Conservation (phyloP, 331 rosid genomes). For the Pyracantha coccinea region DNA sequence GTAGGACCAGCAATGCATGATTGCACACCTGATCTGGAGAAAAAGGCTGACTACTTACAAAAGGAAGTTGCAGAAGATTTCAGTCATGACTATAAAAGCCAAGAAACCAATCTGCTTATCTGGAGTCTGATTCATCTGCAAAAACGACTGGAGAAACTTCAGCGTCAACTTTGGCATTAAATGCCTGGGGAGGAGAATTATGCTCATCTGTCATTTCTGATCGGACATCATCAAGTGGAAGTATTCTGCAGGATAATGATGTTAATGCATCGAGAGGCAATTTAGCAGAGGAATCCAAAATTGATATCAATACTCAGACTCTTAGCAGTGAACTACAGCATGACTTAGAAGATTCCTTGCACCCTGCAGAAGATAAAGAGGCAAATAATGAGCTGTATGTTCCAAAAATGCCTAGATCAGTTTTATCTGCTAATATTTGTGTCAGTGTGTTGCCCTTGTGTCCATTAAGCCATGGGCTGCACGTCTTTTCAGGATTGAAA, state of each 20-base stretch:
- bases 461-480: not conserved
- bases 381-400: conserved; percentile 42
- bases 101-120: conserved; percentile 17
- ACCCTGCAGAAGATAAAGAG: conserved; percentile 13
- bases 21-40: conserved; percentile 22
- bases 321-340: not conserved
- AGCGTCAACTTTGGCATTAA: conserved; percentile 13
- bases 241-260: conserved; percentile 13
- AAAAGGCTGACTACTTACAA: conserved; percentile 9
- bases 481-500: not conserved
- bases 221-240: conserved; percentile 12
- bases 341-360: not conserved
- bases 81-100: conserved; percentile 13
- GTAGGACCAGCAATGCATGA: conserved; percentile 13
- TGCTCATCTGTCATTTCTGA: conserved; percentile 13
- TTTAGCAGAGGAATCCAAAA: conserved; percentile 26
- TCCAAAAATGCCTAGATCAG: not conserved
- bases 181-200: conserved; percentile 18
- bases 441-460: not conserved
- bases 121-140: conserved; percentile 18
- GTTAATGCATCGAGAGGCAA: conserved; percentile 11
- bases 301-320: not conserved
- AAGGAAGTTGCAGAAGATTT: conserved; percentile 9
- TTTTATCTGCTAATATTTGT: not conserved
- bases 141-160: conserved; percentile 14